phyloP scores from a whole-genome alignment of 1,139 yeast species.

The Hyphopichia burtonii region DNA sequence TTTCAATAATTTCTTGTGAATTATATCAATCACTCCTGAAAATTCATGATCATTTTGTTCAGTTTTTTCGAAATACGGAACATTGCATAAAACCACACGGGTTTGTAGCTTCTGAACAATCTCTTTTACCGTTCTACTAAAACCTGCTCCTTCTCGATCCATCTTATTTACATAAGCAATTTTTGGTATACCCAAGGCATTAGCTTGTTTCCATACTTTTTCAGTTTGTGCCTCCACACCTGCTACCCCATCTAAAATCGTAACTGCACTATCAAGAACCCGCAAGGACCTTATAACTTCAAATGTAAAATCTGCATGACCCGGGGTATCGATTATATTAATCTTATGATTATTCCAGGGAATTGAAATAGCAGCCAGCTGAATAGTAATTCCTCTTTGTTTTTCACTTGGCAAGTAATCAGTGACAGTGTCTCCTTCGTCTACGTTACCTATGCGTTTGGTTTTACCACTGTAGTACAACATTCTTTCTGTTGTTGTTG shows the following conservation, averaged over 20 bases:
- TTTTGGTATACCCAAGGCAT: conserved; percentile 63
- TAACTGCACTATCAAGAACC: conserved; percentile 91
- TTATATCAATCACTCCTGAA: conserved; percentile 79
- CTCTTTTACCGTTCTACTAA: conserved; percentile 84
- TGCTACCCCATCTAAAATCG: conserved; percentile 91
- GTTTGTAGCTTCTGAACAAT: conserved; percentile 77
- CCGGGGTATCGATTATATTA: conserved; percentile 94
- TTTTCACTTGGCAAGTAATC: conserved; percentile 90
- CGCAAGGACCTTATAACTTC: conserved; percentile 89
- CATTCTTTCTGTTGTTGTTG: conserved; percentile 90
- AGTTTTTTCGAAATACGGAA: conserved; percentile 64
- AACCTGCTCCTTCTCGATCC: conserved; percentile 97
- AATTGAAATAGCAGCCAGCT: conserved; percentile 91
- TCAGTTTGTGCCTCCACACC: conserved; percentile 99
- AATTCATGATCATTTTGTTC: conserved; percentile 48
- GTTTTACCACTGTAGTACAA: conserved; percentile 84
- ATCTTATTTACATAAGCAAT: conserved; percentile 85
- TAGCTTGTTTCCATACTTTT: conserved; percentile 92
- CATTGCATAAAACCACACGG: conserved; percentile 67
- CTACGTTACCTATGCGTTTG: conserved; percentile 84
- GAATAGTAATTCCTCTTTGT: conserved; percentile 92
- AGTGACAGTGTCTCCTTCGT: conserved; percentile 94
- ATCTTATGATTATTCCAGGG: conserved; percentile 79
- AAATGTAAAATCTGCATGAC: conserved; percentile 96
- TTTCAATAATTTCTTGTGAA: conserved; percentile 60